Evolutionary conservation across 352 stramenopile species (phyloP).

Genomic region (Phytophthora pistaciae): DNA sequence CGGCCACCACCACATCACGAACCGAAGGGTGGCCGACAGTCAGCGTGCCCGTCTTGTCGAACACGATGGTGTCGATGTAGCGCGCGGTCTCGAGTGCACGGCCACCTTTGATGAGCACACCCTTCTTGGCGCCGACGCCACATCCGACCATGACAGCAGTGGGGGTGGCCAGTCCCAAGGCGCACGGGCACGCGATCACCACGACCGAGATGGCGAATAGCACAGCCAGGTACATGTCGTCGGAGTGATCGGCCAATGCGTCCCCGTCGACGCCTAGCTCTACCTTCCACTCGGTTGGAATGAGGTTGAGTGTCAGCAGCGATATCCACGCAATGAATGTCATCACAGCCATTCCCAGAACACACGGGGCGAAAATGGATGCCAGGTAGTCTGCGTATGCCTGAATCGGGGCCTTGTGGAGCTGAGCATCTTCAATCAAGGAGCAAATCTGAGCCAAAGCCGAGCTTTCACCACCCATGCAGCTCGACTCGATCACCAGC

Average conservation of each 20-base stretch:
- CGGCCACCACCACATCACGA: slow-evolving; percentile 77
- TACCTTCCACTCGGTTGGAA: slow-evolving; percentile 24
- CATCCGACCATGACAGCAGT: slow-evolving; percentile 92
- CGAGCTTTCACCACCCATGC: slow-evolving; percentile 72
- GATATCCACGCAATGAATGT: slow-evolving; percentile 15
- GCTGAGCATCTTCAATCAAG: slow-evolving; percentile 89
- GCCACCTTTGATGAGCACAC: slow-evolving; percentile 92
- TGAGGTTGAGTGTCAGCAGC: slow-evolving; percentile 16
- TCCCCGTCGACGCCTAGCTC: slow-evolving; percentile 28
- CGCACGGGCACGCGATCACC: slow-evolving; percentile 90
- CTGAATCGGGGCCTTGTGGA: slow-evolving; percentile 91
- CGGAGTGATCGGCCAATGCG: slow-evolving; percentile 55
- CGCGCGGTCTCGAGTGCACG: slow-evolving; percentile 81
- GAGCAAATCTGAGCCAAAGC: slow-evolving; percentile 82
- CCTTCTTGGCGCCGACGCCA: slow-evolving; percentile 85
- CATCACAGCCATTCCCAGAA: slow-evolving; percentile 11
- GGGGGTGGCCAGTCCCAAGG: slow-evolving; percentile 82
- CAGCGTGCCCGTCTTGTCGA: slow-evolving; percentile 95
- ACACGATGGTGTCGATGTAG: slow-evolving; percentile 91
- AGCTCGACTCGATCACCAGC: slow-evolving; percentile 86
- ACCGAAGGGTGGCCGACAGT: slow-evolving; percentile 87
- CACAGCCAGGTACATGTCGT: slow-evolving; percentile 78
- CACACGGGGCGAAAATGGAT: slow-evolving; percentile 41
- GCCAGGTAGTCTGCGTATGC: slow-evolving; percentile 72
- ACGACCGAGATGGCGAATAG: slow-evolving; percentile 91